A percentile compares a stretch with the other conserved stretches of the same genome.
phyloP scores from a whole-genome alignment of 768 basidiomycete genomes.

The Mycena venus region DNA sequence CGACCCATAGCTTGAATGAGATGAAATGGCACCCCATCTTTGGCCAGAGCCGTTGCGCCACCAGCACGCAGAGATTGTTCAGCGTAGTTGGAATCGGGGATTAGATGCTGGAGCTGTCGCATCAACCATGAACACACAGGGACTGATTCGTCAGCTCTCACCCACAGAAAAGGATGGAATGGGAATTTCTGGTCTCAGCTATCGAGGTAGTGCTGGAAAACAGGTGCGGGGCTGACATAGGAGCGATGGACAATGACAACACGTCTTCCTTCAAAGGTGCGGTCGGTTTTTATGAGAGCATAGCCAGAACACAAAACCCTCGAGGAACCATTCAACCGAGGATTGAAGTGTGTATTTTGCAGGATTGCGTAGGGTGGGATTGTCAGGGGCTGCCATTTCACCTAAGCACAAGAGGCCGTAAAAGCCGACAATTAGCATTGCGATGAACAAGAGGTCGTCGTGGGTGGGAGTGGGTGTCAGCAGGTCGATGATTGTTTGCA shows the following conservation, averaged over 20 bases:
- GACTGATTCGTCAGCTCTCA: conserved; percentile 34
- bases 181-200: conserved; percentile 30
- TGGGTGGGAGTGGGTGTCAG: neutral
- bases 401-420: conserved; percentile 34
- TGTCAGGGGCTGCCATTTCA: conserved; percentile 38
- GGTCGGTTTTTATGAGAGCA: conserved; percentile 44
- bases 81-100: conserved; percentile 24
- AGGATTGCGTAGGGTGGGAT: neutral
- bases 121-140: conserved; percentile 48
- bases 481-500: conserved; percentile 8
- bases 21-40: conserved; percentile 38
- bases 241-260: neutral
- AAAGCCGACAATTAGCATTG: conserved; percentile 34
- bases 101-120: conserved; percentile 28
- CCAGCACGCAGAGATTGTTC: conserved; percentile 52
- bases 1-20: conserved; percentile 48
- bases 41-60: conserved; percentile 49
- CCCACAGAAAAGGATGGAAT: conserved; percentile 39
- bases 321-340: neutral
- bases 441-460: conserved; percentile 34
- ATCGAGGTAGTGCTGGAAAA: conserved; percentile 28
- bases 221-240: neutral
- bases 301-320: conserved; percentile 28
- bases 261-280: conserved; percentile 9
- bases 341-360: conserved; percentile 32